Evolutionary conservation across 345 rosid species (phyloP).

Genomic region (Erucastrum elatum): DNA sequence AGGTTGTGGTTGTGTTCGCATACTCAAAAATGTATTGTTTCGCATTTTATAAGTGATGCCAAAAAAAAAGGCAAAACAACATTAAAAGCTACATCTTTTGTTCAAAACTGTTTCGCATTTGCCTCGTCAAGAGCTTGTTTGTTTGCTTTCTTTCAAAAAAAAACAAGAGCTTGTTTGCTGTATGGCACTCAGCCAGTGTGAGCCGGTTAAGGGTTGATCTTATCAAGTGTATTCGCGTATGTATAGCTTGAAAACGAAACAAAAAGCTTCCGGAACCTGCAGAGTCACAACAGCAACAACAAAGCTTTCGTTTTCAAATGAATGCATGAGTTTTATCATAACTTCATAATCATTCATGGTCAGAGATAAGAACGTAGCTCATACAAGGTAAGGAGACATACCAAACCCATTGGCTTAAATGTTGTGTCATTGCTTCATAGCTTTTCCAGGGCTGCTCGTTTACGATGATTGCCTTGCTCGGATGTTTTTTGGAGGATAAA

Average conservation of each 20-base stretch:
- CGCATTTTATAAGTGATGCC: background rate
- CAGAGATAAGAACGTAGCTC: background rate
- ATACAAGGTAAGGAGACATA: conserved; percentile 36
- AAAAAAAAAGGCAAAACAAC: background rate
- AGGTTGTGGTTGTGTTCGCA: background rate
- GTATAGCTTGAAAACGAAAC: conserved; percentile 80
- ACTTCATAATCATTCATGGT: background rate
- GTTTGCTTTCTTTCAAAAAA: too few relatives aligned
- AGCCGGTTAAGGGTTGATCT: conserved; percentile 39
- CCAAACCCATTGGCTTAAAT: conserved; percentile 90
- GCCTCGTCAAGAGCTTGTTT: background rate
- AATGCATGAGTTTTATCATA: conserved; percentile 11
- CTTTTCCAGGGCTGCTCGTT: conserved; percentile 65
- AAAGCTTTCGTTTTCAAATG: background rate
- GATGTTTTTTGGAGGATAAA: conserved; percentile 28
- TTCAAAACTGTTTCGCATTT: background rate
- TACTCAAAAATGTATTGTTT: background rate
- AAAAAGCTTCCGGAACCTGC: conserved; percentile 86
- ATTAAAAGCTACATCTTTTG: background rate
- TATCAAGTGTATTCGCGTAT: conserved; percentile 54
- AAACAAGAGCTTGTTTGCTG: too few relatives aligned
- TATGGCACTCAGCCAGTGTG: background rate
- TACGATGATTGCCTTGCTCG: conserved; percentile 32
- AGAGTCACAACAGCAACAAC: conserved; percentile 11
- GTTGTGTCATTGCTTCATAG: conserved; percentile 72